Percentiles rank a stretch among this genome's conserved stretches.
Evolutionary conservation across 192 early-diverging fungal genomes (phyloP).

Genomic region (Anaeromyces robustus): DNA sequence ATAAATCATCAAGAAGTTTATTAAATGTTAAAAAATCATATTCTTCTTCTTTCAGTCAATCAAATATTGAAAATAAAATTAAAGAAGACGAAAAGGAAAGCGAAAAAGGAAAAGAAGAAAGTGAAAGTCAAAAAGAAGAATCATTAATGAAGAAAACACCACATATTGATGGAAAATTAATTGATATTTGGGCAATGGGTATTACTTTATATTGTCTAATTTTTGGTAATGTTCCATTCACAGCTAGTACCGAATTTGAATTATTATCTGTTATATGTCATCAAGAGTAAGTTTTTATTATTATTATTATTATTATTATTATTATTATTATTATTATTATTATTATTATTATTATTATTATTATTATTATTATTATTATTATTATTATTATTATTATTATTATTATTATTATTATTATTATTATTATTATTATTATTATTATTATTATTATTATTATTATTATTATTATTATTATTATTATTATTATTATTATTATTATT

Average conservation of each 20-base stretch:
- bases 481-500: too few species aligned
- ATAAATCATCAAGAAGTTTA: too few species aligned
- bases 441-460: background rate
- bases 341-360: conserved; percentile 11
- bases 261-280: conserved; percentile 80
- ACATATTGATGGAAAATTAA: conserved; percentile 39
- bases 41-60: too few species aligned
- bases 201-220: conserved; percentile 90
- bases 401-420: conserved; percentile 6
- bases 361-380: conserved; percentile 2
- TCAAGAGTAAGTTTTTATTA: conserved; percentile 38
- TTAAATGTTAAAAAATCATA: too few species aligned
- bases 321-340: conserved; percentile 4
- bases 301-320: conserved; percentile 8
- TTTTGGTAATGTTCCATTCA: conserved; percentile 83
- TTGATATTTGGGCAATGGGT: conserved; percentile 96
- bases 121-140: background rate
- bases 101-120: too few species aligned
- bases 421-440: too few species aligned
- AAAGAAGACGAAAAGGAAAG: too few species aligned
- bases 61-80: too few species aligned
- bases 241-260: conserved; percentile 89
- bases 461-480: conserved; percentile 14
- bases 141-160: background rate
- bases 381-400: background rate